These are phyloP conservation scores for Neopestalotiopsis clavispora DNA, from an alignment of 2,329 filamentous ascomycete species.

Conservation along the genomic window DNA sequence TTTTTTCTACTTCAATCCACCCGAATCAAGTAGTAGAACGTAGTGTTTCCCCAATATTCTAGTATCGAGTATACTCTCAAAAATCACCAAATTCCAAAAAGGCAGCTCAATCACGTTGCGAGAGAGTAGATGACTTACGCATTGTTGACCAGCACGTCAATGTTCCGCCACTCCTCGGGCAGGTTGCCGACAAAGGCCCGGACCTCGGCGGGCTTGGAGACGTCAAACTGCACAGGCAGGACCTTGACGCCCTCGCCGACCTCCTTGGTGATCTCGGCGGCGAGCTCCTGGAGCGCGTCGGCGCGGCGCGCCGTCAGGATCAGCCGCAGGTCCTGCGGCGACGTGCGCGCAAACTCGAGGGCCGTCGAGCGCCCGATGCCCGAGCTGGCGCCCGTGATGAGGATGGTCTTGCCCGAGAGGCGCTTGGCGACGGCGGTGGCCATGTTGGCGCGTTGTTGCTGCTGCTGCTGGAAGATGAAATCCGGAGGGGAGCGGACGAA, in stretches of 20 bases:
- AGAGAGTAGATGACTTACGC: conserved; percentile 63
- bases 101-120: background rate
- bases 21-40: background rate
- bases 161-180: conserved; percentile 81
- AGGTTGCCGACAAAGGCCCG: conserved; percentile 72
- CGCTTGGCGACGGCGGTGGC: conserved; percentile 72
- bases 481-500: background rate
- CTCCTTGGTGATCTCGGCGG: conserved; percentile 75
- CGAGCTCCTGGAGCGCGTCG: conserved; percentile 78
- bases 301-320: conserved; percentile 87
- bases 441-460: conserved; percentile 41
- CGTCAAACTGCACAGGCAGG: conserved; percentile 81
- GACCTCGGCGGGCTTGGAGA: conserved; percentile 80
- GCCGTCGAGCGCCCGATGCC: conserved; percentile 86
- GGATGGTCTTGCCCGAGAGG: conserved; percentile 88
- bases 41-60: no score
- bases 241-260: conserved; percentile 83
- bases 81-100: background rate
- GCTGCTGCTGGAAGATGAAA: conserved; percentile 1
- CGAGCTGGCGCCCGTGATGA: conserved; percentile 91
- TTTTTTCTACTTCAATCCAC: no score
- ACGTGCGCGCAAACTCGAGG: conserved; percentile 90
- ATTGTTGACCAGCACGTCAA: conserved; percentile 94
- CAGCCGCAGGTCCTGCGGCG: conserved; percentile 78
- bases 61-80: background rate